Evolutionary conservation across 2,329 filamentous ascomycete genomes (phyloP), one percentile per base, ranked within the genome.

Genomic region (Pyrenophora teres): DNA sequence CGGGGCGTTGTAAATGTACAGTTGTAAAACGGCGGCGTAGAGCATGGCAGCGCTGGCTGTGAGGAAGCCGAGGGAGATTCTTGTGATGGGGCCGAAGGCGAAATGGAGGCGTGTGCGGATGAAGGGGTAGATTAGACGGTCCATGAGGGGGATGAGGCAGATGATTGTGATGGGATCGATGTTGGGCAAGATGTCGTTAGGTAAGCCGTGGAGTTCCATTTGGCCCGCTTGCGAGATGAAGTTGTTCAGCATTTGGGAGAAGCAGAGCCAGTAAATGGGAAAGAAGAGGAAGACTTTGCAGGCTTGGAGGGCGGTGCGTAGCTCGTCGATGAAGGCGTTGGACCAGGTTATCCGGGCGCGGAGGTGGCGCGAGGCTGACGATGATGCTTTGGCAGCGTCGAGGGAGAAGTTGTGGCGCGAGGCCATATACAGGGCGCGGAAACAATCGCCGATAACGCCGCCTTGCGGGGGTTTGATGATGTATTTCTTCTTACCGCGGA

Each of bases 311-410:
- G 82, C 82, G 35, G 86, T 85, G 76, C 87, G 87, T 42, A 91
- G 76, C 67, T 91, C 88, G 2, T 89, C 86, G 42, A 91, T 77
- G 60, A 90, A 91, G 60, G 81, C 79, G 62, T 90, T 86, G 46
- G 88, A 82, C 86, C 87, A 90, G 0, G 79, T 76, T 2, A 72
- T 65, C 50, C 73, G 69, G 12, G 67, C 62, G 35, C 58, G 70
- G 55, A 68, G 74, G 9, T 30, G 37, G 1, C 31, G 33, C 69
- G 60, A 77, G 66, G 69, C 82, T 2, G 81, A 27, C 2, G 25
- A 8, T 7, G 25, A 83, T 1, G 85, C 86, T 73, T 88, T 89
- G 49, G 87, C 80, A 0, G 83, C 85, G 49, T 89, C 67, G 63
- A 80, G 76, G 62, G 81, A 79, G 58, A 78, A 77, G 44, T 77